A percentile compares a stretch with the other conserved stretches of the same genome.
These are phyloP conservation scores for Debaryomyces hansenii DNA, from an alignment of 805 yeast species.

Conservation along the genomic window DNA sequence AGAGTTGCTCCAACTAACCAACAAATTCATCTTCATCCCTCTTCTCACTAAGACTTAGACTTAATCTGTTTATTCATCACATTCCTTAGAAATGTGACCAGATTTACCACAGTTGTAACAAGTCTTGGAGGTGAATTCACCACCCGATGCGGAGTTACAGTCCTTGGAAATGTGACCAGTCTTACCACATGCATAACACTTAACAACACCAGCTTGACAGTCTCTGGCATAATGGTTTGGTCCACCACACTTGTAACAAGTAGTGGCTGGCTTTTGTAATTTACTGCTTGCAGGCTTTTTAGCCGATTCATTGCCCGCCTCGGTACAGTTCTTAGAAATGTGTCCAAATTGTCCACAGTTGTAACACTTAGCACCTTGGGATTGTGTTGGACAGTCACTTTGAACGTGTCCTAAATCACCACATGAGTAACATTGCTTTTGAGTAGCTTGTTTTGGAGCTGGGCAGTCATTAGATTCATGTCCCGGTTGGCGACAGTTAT, in stretches of 20 bases:
- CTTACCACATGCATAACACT: slow-evolving; percentile 92
- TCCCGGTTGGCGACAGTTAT: slow-evolving; percentile 89
- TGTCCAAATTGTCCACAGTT: slow-evolving; percentile 61
- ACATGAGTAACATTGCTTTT: slow-evolving; percentile 91
- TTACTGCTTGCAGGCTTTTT: slow-evolving; percentile 17
- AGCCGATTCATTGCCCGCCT: slow-evolving; percentile 20
- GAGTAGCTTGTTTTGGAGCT: slow-evolving; percentile 78
- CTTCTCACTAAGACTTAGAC: background rate
- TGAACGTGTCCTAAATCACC: slow-evolving; percentile 89
- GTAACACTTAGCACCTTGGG: slow-evolving; percentile 75
- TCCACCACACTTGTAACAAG: slow-evolving; percentile 90
- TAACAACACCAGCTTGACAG: slow-evolving; percentile 69
- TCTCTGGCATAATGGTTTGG: slow-evolving; percentile 93
- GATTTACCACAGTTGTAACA: slow-evolving; percentile 75
- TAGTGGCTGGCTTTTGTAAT: slow-evolving; percentile 39
- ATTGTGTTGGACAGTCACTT: slow-evolving; percentile 73
- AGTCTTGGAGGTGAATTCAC: slow-evolving; percentile 48
- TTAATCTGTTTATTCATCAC: slow-evolving; percentile 28
- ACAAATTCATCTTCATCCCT: background rate
- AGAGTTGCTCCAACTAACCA: background rate
- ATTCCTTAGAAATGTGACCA: slow-evolving; percentile 88
- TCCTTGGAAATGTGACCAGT: slow-evolving; percentile 87
- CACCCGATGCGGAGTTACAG: slow-evolving; percentile 61
- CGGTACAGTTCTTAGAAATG: slow-evolving; percentile 73
- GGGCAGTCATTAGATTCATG: slow-evolving; percentile 90